Evolutionary conservation across 805 yeast species (phyloP).

Genomic region (Torulaspora indica): DNA sequence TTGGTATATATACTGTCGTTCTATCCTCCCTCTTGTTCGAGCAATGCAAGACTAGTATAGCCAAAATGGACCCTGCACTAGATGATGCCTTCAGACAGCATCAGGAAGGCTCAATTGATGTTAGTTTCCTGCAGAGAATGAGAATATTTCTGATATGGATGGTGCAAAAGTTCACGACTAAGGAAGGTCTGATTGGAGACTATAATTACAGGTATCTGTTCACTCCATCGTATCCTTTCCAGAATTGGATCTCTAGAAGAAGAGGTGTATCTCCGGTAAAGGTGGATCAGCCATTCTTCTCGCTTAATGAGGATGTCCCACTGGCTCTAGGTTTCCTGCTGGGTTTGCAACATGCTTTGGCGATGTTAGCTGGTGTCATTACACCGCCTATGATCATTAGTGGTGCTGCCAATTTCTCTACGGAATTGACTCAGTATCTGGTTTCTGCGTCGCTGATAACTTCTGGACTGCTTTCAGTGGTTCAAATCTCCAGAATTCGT

Average conservation of each 20-base stretch:
- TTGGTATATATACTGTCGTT: too few species aligned
- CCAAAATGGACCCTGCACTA: conserved; percentile 8
- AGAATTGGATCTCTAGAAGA: conserved; percentile 25
- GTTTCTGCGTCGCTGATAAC: conserved; percentile 70
- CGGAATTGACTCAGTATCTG: conserved; percentile 51
- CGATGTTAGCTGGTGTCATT: conserved; percentile 90
- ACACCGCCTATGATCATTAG: conserved; percentile 78
- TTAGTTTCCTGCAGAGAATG: conserved; percentile 2
- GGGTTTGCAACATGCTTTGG: conserved; percentile 82
- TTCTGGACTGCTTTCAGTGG: conserved; percentile 61
- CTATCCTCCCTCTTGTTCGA: background rate
- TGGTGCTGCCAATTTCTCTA: conserved; percentile 52
- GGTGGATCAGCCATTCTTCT: conserved; percentile 68
- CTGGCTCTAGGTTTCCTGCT: conserved; percentile 67
- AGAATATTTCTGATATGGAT: conserved; percentile 14
- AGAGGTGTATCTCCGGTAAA: conserved; percentile 41
- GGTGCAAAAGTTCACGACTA: conserved; percentile 54
- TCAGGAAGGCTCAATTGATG: background rate
- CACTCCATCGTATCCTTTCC: conserved; percentile 75
- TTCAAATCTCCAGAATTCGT: conserved; percentile 80
- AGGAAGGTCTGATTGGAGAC: conserved; percentile 80
- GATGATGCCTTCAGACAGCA: conserved; percentile 2
- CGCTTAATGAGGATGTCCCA: conserved; percentile 76
- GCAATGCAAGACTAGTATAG: too few species aligned
- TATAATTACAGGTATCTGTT: conserved; percentile 77